Evolutionary conservation across 2,329 filamentous ascomycete species (phyloP).

Genomic region (Zymoseptoria pseudotritici): DNA sequence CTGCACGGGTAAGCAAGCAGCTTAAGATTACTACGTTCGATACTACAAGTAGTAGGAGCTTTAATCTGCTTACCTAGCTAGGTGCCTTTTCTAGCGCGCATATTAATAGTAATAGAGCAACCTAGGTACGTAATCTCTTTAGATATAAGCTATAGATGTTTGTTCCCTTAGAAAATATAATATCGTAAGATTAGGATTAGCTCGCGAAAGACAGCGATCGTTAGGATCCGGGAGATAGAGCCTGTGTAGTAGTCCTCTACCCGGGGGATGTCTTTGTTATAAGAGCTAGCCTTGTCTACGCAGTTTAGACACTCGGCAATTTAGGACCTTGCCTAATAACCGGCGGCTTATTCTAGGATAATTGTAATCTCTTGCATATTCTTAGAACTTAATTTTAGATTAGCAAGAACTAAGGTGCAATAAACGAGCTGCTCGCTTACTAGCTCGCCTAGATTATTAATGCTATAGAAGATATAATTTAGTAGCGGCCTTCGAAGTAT

Average conservation of each 20-base stretch:
- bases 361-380: neutral
- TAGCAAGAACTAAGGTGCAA: neutral
- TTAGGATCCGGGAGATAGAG: neutral
- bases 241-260: neutral
- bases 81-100: neutral
- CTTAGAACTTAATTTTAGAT: neutral
- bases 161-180: neutral
- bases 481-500: neutral
- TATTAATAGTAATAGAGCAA: neutral
- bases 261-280: neutral
- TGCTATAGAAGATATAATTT: neutral
- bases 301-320: neutral
- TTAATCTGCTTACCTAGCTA: neutral
- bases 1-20: neutral
- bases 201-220: neutral
- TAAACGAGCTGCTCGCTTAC: neutral
- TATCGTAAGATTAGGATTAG: neutral
- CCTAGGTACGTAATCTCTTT: constrained; percentile 1
- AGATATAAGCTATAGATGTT: constrained; percentile 1
- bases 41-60: neutral
- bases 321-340: neutral
- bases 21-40: neutral
- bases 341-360: neutral
- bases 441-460: neutral
- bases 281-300: neutral